Percentiles rank a stretch among this genome's conserved stretches.
phyloP scores from a whole-genome alignment of 352 stramenopile genomes.

The Blastocystis sp. region DNA sequence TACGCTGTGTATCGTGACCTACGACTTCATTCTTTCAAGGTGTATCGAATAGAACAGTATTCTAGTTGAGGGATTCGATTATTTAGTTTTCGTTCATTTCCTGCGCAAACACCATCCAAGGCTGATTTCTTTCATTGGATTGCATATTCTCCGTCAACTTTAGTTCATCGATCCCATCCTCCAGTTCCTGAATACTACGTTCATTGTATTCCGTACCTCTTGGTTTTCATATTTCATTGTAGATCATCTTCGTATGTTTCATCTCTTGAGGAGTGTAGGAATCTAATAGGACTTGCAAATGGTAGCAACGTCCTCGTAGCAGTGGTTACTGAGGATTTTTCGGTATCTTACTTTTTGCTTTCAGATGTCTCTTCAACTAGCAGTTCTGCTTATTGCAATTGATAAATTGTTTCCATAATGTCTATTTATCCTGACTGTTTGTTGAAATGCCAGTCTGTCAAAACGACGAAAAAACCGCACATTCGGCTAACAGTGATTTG shows the following conservation, averaged over 20 bases:
- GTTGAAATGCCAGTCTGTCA: background rate
- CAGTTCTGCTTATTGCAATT: too few species aligned
- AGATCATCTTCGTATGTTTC: background rate
- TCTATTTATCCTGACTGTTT: too few species aligned
- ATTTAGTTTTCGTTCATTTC: background rate
- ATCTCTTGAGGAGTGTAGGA: background rate
- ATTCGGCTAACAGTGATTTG: background rate
- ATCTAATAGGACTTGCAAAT: background rate
- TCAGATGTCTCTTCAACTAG: background rate
- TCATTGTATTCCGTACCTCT: background rate
- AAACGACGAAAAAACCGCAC: background rate
- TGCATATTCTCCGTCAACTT: conserved; percentile 17
- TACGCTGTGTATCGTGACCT: conserved; percentile 4
- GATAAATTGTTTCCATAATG: too few species aligned
- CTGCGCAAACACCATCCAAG: background rate
- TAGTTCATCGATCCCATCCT: background rate
- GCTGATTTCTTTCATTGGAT: background rate
- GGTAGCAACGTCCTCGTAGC: background rate
- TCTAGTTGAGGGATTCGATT: background rate
- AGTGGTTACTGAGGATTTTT: background rate
- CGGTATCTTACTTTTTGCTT: background rate
- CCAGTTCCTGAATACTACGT: background rate
- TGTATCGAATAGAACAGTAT: conserved; percentile 2
- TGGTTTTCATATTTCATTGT: background rate
- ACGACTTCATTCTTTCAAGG: background rate